These are phyloP conservation scores for Tinospora cordifolia DNA, from an alignment of 164 flowering plant species.

Conservation along the genomic window DNA sequence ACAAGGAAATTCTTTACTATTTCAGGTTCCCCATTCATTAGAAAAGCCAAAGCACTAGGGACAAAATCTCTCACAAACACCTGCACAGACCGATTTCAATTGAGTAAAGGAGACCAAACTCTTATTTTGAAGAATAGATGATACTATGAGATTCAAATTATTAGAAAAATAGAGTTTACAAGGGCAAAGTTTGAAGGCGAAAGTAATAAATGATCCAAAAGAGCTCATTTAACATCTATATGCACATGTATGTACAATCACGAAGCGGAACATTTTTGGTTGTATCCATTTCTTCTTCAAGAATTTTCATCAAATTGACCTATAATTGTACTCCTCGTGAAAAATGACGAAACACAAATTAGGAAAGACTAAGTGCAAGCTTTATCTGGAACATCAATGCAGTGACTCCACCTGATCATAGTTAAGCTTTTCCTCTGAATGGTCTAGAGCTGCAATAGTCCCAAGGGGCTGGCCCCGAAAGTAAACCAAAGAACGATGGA, in stretches of 20 bases:
- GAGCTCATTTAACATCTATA: no score
- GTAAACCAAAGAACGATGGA: constrained; percentile 58
- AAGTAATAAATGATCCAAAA: no score
- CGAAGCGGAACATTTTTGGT: no score
- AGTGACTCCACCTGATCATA: constrained; percentile 64
- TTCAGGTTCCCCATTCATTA: constrained; percentile 82
- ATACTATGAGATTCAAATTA: background rate
- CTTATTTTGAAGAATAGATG: background rate
- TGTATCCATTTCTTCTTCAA: no score
- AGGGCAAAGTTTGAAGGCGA: no score
- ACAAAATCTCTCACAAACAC: constrained; percentile 88
- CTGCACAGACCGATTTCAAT: constrained; percentile 22
- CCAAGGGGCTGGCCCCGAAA: constrained; percentile 82
- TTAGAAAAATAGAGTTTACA: no score
- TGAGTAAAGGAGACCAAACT: background rate
- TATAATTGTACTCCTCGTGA: no score
- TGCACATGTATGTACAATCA: no score
- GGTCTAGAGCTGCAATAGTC: constrained; percentile 79
- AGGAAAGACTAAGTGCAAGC: background rate
- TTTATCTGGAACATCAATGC: background rate
- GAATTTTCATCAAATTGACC: no score
- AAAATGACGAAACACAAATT: background rate
- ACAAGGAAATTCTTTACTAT: constrained; percentile 69
- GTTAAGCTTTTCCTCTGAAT: constrained; percentile 62
- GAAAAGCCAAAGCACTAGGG: constrained; percentile 76